Evolutionary conservation across 768 basidiomycete genomes (phyloP), one percentile per base, ranked within the genome.

Genomic region (Atractiella rhizophila): DNA sequence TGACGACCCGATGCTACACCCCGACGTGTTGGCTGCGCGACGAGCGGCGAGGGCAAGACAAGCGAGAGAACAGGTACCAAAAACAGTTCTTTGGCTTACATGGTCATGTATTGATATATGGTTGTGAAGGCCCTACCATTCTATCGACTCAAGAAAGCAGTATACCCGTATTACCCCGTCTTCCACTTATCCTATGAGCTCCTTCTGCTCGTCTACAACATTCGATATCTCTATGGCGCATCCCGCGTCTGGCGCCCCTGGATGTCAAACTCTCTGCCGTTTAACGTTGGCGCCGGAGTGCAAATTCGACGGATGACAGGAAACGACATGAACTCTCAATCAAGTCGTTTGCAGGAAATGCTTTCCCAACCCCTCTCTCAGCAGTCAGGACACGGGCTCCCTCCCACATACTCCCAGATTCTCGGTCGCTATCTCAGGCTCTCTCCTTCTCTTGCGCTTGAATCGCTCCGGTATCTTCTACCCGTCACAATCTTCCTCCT

Each of bases 401-500:
- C 27, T 15, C 24, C 33, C 1, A 30, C 19, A 3, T 19, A 27
- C 8, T 10, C 24, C 5, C 13, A 32, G 20, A 37, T 40, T 3
- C 10, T 48, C 26, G 34, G 37, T 26, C 30, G 36, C 11, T 23
- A 16, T 28, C 29, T 35, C 23, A 19, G 27, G 8, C 33, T 38
- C 25, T 19, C 28, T 25, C 43, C 11, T 5, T 39, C 32, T 18
- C 34, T 43, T 32, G 51, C 77, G 8, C 64, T 85, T 25, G 77
- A 83, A 56, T 81, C 78, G 2, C 63, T 85, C 28, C 70, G 73
- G 44, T 61, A 79, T 35, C 64, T 80, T 34, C 68, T 85, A 26
- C 88, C 81, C 13, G 77, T 74, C 16, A 75, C 76, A 30, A 83
- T 98, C 44, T 88, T 98, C 59, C 78, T 81, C 56, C 65, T 98